Evolutionary conservation across 2,329 filamentous ascomycete species (phyloP), one percentile per base, ranked within the genome.

Genomic region (Cladophialophora carrionii): DNA sequence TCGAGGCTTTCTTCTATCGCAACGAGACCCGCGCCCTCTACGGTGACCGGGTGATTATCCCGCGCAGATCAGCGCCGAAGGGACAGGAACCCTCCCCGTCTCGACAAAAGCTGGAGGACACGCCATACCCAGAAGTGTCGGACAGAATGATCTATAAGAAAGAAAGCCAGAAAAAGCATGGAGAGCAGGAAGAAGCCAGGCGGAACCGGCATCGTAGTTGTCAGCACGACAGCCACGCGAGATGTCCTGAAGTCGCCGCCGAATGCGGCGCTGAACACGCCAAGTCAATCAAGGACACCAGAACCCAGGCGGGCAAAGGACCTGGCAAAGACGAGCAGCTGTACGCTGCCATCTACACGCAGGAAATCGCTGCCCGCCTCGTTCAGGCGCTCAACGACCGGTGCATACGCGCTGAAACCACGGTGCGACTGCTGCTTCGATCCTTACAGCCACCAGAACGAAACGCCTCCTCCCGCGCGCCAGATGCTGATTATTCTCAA

Each of bases 271-370:
- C 46, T 17, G 61, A 61, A 32, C 57, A 64, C 24, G 68, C 58
- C 14, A 49, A 52, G 29, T 32, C 24, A 12, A 29, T 51, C 37
- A 64, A 64, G 51, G 32, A 58, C 53, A 63, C 62, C n/a, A 58
- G 43, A 48, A 61, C 31, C 20, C 53, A 66, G 31, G 46, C 58
- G 9, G 60, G 62, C n/a, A 69, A 70, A 32, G 66, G 65, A 3
- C 61, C 68, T 1, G 68, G 68, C 10, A 70, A 70, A 49, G 64
- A 70, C 37, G 67, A 70, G 37, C 68, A 70, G 54, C 63, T 70
- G 20, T 63, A 51, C 17, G 52, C 66, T 32, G 67, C 68, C 26
- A 67, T 68, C 6, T 64, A 67, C 32, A 56, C 63, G 4, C 66
- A 65, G 9, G 64, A 68, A 26, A 53, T 69, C 32, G 59, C 57